These are phyloP conservation scores for Camelina laxa DNA, from an alignment of 345 rosid species.

Conservation along the genomic window DNA sequence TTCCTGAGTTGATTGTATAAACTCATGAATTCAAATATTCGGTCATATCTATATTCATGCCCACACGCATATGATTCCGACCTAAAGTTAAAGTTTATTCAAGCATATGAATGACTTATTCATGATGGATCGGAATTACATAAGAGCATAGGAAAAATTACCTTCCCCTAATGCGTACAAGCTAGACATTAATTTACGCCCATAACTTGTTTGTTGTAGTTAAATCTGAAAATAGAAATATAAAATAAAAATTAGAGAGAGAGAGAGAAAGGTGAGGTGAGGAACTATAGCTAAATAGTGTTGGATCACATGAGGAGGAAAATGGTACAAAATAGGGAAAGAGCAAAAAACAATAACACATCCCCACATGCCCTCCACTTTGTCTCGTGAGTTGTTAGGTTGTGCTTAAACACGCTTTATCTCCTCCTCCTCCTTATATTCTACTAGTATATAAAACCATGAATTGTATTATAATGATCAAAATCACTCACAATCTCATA, in stretches of 20 bases:
- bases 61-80: background rate
- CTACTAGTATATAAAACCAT: background rate
- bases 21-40: background rate
- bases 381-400: constrained; percentile 44
- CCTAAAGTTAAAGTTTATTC: background rate
- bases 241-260: background rate
- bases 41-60: background rate
- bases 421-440: background rate
- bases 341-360: constrained; percentile 38
- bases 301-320: constrained; percentile 38
- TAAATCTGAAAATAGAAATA: background rate
- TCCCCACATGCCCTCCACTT: constrained; percentile 45
- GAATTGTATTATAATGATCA: constrained; percentile 17
- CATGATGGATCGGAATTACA: constrained; percentile 13
- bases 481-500: background rate
- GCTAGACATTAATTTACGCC: constrained; percentile 1
- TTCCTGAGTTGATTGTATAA: no score
- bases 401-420: constrained; percentile 36
- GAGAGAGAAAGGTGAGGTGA: background rate
- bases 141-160: background rate
- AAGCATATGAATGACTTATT: background rate
- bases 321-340: constrained; percentile 38
- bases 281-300: constrained; percentile 38
- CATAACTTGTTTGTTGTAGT: background rate
- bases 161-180: constrained; percentile 7